These are phyloP conservation scores for Diaporthe aspalathi DNA, from an alignment of 2,329 filamentous ascomycete genomes.

Conservation along the genomic window DNA sequence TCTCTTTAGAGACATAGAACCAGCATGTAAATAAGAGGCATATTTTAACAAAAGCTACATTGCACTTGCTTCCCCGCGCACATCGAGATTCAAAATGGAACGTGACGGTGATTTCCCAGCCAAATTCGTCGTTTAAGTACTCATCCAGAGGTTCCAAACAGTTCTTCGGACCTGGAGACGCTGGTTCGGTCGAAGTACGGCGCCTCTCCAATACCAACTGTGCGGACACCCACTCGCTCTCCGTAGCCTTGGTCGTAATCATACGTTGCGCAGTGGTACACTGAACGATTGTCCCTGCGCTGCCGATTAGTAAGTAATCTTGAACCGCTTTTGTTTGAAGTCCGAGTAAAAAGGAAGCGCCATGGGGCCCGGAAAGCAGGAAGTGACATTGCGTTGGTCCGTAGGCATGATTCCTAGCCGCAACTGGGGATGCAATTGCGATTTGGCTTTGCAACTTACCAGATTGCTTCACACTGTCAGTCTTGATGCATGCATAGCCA, in stretches of 20 bases:
- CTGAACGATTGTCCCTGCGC: constrained; percentile 36
- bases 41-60: no score
- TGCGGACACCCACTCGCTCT: constrained; percentile 30
- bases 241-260: constrained; percentile 33
- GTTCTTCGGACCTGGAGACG: constrained; percentile 29
- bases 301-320: no score
- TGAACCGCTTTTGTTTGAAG: not conserved
- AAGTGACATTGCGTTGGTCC: no score
- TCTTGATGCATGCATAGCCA: no score
- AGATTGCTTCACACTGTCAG: not conserved
- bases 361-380: not conserved
- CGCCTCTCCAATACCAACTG: constrained; percentile 35
- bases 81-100: no score
- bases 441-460: not conserved
- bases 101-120: not conserved
- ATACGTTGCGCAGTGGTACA: constrained; percentile 36
- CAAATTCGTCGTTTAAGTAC: not conserved
- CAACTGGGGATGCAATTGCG: no score
- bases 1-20: no score
- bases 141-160: not conserved
- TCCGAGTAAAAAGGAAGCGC: not conserved
- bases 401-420: no score
- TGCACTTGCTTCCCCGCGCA: no score
- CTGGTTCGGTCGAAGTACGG: constrained; percentile 36
- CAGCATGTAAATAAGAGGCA: no score